Base-by-base conservation (phyloP, 129 eudicot species). In the Tagetes patula region DNA sequence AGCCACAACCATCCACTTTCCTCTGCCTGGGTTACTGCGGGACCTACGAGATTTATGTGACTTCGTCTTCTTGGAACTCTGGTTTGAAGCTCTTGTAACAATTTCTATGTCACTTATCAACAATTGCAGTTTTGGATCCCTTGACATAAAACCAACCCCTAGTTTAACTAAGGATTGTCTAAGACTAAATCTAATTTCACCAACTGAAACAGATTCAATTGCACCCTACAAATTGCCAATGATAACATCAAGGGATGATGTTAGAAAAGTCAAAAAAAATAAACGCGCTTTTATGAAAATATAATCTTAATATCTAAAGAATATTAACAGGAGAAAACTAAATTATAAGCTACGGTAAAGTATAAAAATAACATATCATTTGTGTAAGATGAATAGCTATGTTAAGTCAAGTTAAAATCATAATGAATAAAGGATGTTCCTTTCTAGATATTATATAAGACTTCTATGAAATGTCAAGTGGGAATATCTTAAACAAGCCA, bases 1-100 rank as follows among this genome's bases (percentile, higher is more conserved):
- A 72, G 90, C 98, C 79, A 90, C 86, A 67, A 90, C 89, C 93
- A 86, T 88, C 97, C 96, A 94, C 85, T 86, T 88, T 53, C 98
- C 98, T 84, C 86, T 81, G 79, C 98, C 96, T 69, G 96, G 85
- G 69, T 65, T 82, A 75, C 82, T 80, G 74, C 84, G 75, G 43
- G 86, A 73, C 31, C 55, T 77, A 55, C 83, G 90, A 62, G 96
- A 77, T 77, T 81, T 90, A 41, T 70, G 70, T 49, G 88, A 82
- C 83, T 75, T 79, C 30, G 85, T 60, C 75, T 86, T 86, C 72
- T 80, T 76, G 59, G 86, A 46, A 49, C 82, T 81, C 75, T 82
- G 77, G 36, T 71, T 84, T 42, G 97, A 87, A 69, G 88, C 65
- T 76, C 98, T 88, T 65, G 84, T 81, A 54, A 90, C 89, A 75